These are phyloP conservation scores for Linnemannia hyalina DNA, from an alignment of 192 early-diverging fungal species.

Conservation along the genomic window DNA sequence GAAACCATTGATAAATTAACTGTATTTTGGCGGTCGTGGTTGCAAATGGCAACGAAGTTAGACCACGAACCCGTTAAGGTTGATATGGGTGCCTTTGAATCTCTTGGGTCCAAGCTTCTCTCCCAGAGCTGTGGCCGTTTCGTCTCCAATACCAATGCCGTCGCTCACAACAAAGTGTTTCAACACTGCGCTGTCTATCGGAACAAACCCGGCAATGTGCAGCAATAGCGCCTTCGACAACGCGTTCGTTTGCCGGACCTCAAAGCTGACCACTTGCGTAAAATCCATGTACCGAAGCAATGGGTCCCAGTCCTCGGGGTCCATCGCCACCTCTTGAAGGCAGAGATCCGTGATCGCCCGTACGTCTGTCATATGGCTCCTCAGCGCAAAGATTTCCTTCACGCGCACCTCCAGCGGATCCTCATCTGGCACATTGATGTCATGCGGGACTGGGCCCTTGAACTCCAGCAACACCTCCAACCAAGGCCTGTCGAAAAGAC, in stretches of 20 bases:
- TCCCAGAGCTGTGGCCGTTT: neutral
- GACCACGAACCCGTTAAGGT: neutral
- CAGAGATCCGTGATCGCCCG: neutral
- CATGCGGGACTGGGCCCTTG: neutral
- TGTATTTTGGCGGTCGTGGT: no score
- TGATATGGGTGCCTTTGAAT: neutral
- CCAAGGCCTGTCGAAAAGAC: neutral
- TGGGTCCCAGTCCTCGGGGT: neutral
- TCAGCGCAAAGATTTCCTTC: neutral
- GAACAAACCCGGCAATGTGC: neutral
- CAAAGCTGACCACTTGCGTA: neutral
- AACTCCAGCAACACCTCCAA: neutral
- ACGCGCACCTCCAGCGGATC: neutral
- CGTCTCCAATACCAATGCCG: neutral
- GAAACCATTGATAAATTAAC: no score
- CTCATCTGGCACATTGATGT: neutral
- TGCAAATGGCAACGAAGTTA: neutral
- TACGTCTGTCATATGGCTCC: neutral
- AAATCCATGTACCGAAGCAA: neutral
- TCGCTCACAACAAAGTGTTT: neutral
- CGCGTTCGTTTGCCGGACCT: neutral
- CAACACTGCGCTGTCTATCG: neutral
- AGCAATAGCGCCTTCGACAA: neutral
- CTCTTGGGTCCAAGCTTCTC: neutral
- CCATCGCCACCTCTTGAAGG: neutral